phyloP scores from a whole-genome alignment of 495 filamentous ascomycete genomes.

The Alectoria sarmentosa region DNA sequence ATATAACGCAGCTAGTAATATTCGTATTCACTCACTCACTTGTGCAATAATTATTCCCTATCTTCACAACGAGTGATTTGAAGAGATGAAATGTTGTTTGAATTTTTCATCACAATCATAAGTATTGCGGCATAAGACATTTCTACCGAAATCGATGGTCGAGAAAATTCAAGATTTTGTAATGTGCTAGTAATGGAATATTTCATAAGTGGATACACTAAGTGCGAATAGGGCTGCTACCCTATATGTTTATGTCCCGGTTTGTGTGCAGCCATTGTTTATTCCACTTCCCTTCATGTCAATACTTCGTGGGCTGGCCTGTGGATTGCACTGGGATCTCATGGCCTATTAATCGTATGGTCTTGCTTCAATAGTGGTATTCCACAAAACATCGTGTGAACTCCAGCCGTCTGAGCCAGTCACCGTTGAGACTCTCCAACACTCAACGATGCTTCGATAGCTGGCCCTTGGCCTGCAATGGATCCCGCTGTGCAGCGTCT shows the following conservation, averaged over 20 bases:
- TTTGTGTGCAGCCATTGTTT: background rate
- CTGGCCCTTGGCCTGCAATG: conserved; percentile 48
- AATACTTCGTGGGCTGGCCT: background rate
- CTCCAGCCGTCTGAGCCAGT: background rate
- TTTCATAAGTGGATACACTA: no score
- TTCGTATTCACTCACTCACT: no score
- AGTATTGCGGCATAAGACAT: no score
- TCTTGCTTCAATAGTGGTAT: background rate
- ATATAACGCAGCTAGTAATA: no score
- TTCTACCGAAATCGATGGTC: no score
- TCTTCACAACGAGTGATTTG: no score
- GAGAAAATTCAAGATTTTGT: no score
- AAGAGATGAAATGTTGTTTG: no score
- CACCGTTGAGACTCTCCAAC: background rate
- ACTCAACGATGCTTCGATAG: conserved; percentile 11
- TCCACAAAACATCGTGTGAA: background rate
- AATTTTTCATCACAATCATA: no score
- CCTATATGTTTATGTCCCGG: background rate
- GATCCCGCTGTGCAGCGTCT: conserved; percentile 81
- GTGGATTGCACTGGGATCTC: background rate
- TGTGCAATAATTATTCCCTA: no score
- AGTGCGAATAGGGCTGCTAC: background rate
- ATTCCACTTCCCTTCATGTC: no score
- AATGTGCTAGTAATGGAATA: no score
- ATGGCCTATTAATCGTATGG: background rate